phyloP scores from a whole-genome alignment of 108 stramenopile genomes.

The Nannochloropsis gaditana region DNA sequence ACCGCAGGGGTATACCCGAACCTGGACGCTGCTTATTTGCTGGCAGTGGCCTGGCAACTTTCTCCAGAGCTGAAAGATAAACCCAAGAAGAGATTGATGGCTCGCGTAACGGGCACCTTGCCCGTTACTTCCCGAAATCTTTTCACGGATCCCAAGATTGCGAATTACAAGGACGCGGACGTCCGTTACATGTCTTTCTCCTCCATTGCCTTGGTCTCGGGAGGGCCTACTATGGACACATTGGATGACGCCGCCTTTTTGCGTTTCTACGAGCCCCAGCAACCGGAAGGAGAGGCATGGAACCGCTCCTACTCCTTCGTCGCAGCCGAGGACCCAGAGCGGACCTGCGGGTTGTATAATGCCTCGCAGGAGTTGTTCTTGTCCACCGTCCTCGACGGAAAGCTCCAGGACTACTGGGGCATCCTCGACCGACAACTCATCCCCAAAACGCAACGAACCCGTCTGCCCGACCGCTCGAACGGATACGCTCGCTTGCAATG shows the following conservation, averaged over 20 bases:
- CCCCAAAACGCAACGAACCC: background rate
- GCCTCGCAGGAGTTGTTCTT: background rate
- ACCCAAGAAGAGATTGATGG: background rate
- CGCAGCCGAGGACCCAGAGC: background rate
- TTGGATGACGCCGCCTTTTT: background rate
- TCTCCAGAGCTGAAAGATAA: background rate
- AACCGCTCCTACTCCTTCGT: background rate
- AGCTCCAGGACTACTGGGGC: background rate
- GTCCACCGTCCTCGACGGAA: background rate
- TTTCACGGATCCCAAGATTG: background rate
- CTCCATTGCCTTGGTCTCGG: background rate
- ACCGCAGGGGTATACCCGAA: background rate
- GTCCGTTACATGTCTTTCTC: background rate
- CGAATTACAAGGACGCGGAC: background rate
- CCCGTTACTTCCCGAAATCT: background rate
- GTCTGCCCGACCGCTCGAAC: background rate
- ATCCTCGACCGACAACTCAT: background rate
- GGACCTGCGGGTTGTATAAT: slow-evolving; percentile 1
- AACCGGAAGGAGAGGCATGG: background rate
- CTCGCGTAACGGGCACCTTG: background rate
- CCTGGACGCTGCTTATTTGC: background rate
- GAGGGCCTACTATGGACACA: background rate
- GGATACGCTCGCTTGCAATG: background rate
- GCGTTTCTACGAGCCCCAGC: slow-evolving; percentile 1
- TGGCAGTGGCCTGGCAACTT: slow-evolving; percentile 6